These are phyloP conservation scores for Taxillus chinensis DNA, from an alignment of 164 flowering plant species.

Conservation along the genomic window DNA sequence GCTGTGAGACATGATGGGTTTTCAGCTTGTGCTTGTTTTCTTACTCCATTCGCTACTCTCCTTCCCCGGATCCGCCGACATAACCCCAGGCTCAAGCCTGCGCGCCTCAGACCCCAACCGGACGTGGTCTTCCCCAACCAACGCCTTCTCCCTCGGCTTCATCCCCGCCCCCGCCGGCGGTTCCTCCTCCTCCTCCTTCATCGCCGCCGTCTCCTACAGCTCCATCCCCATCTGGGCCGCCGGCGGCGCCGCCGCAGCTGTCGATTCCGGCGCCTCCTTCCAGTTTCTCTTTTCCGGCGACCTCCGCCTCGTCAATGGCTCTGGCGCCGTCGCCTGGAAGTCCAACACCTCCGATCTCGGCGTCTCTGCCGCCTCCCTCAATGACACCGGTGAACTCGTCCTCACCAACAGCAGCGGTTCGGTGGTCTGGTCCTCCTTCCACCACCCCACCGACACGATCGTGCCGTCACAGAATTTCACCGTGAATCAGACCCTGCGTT, in stretches of 20 bases:
- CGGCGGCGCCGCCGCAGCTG: slow-evolving; percentile 15
- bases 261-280: slow-evolving; percentile 32
- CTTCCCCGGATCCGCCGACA: slow-evolving; percentile 9
- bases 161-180: slow-evolving; percentile 5
- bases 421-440: slow-evolving; percentile 49
- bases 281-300: slow-evolving; percentile 26
- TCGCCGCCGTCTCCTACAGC: slow-evolving; percentile 29
- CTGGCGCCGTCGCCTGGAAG: slow-evolving; percentile 32
- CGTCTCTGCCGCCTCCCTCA: slow-evolving; percentile 27
- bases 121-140: slow-evolving; percentile 30
- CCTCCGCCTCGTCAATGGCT: slow-evolving; percentile 26
- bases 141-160: slow-evolving; percentile 34
- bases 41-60: neutral
- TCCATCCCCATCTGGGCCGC: slow-evolving; percentile 38
- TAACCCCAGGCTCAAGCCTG: slow-evolving; percentile 26
- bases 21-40: neutral
- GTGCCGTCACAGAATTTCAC: slow-evolving; percentile 38
- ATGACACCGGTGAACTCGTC: slow-evolving; percentile 36
- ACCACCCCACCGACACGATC: slow-evolving; percentile 45
- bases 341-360: slow-evolving; percentile 30
- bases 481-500: slow-evolving; percentile 13
- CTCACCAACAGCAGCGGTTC: slow-evolving; percentile 22
- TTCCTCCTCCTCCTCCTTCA: slow-evolving; percentile 13
- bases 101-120: slow-evolving; percentile 25
- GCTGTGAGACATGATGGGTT: neutral